Conservation (phyloP, 208 protist species). For the Leishmania major region DNA sequence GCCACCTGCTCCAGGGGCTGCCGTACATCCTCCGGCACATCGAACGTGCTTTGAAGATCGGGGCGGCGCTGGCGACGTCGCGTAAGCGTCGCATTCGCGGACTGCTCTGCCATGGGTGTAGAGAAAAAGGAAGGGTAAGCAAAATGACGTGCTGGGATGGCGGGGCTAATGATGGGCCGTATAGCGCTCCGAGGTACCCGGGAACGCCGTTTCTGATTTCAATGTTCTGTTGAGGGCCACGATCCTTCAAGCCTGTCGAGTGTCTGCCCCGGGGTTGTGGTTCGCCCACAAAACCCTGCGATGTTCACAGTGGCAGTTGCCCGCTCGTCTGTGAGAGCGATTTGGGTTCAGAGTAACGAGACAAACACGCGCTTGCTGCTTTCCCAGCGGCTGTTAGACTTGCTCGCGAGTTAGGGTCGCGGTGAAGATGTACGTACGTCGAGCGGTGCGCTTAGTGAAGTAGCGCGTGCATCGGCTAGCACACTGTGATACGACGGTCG, state of each 20-base stretch:
- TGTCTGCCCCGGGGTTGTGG: not conserved
- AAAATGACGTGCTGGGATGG: slow-evolving; percentile 14
- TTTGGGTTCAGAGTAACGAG: not conserved
- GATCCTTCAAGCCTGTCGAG: not conserved
- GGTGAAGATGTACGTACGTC: not conserved
- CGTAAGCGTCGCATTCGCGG: slow-evolving; percentile 26
- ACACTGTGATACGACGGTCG: not conserved
- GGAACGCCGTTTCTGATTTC: not conserved
- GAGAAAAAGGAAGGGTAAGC: not conserved
- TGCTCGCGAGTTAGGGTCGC: not conserved
- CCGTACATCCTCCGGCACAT: slow-evolving; percentile 33
- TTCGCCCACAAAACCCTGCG: not conserved
- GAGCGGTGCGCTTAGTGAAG: not conserved
- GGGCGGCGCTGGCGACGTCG: slow-evolving; percentile 47
- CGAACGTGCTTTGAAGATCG: slow-evolving; percentile 40
- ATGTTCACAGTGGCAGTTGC: not conserved
- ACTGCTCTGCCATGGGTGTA: slow-evolving; percentile 7
- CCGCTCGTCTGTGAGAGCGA: not conserved
- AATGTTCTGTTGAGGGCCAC: not conserved
- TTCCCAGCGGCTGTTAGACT: not conserved
- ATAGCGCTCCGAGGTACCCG: not conserved
- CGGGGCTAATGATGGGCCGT: not conserved
- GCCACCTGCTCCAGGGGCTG: slow-evolving; percentile 20
- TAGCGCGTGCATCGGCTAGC: not conserved
- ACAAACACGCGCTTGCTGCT: not conserved